Percentiles rank a stretch among this genome's conserved stretches.
Evolutionary conservation across 495 filamentous ascomycete species (phyloP).

Genomic region (Aspergillus cavernicola): DNA sequence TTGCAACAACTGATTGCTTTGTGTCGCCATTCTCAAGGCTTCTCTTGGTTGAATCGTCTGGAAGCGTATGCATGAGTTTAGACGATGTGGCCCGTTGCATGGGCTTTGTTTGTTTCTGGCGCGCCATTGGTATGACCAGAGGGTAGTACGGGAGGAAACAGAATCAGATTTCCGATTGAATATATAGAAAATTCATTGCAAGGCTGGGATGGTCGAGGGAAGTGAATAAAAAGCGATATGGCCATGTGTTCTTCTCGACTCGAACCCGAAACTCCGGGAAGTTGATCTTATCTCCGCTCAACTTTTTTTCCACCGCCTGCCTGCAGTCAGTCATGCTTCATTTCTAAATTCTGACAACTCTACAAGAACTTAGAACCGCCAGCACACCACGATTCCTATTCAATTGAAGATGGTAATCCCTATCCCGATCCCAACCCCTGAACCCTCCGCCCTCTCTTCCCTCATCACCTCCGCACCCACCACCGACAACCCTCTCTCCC

Average conservation of each 20-base stretch:
- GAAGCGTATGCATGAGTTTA: slow-evolving; percentile 48
- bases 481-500: slow-evolving; percentile 28
- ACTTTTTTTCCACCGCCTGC: slow-evolving; percentile 10
- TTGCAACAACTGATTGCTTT: slow-evolving; percentile 19
- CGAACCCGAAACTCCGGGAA: slow-evolving; percentile 18
- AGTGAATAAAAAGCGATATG: slow-evolving; percentile 17
- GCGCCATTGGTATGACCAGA: slow-evolving; percentile 53
- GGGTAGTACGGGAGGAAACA: background rate
- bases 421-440: slow-evolving; percentile 2
- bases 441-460: slow-evolving; percentile 31
- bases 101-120: slow-evolving; percentile 65
- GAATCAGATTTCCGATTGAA: background rate
- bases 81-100: slow-evolving; percentile 63
- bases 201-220: no score
- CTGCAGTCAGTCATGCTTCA: no score
- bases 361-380: no score
- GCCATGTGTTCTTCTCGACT: slow-evolving; percentile 39
- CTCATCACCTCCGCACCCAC: slow-evolving; percentile 28
- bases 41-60: slow-evolving; percentile 28
- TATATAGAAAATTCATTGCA: background rate
- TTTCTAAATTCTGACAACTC: no score
- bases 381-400: no score
- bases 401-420: no score
- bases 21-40: slow-evolving; percentile 22
- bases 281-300: slow-evolving; percentile 13